These are phyloP conservation scores for Afroboletus lepidellus DNA, from an alignment of 1,284 basidiomycete genomes.

Conservation along the genomic window DNA sequence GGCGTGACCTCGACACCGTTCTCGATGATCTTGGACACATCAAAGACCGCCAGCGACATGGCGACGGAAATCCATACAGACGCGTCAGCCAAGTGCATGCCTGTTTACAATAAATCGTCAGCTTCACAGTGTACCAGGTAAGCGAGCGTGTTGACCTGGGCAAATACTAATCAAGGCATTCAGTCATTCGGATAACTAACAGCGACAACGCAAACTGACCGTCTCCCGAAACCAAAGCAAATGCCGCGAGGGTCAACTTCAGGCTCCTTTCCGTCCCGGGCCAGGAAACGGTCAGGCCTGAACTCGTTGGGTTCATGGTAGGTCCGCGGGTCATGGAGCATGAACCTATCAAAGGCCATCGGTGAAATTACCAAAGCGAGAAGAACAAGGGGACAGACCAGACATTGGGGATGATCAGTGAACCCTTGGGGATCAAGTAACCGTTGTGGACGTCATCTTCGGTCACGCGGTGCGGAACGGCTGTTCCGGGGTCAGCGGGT, in stretches of 20 bases:
- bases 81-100: slow-evolving; percentile 54
- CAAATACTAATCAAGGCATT: slow-evolving; percentile 42
- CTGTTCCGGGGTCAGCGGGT: slow-evolving; percentile 31
- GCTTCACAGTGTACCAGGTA: not conserved
- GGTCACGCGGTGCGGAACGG: slow-evolving; percentile 50
- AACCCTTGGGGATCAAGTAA: slow-evolving; percentile 41
- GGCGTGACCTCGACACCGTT: slow-evolving; percentile 44
- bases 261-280: slow-evolving; percentile 33
- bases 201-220: slow-evolving; percentile 37
- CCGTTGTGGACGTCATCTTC: slow-evolving; percentile 49
- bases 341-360: slow-evolving; percentile 46
- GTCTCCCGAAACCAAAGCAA: slow-evolving; percentile 61
- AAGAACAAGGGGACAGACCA: slow-evolving; percentile 26
- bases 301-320: slow-evolving; percentile 38
- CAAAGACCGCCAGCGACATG: slow-evolving; percentile 53
- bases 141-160: slow-evolving; percentile 42
- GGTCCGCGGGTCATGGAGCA: slow-evolving; percentile 38
- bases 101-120: slow-evolving; percentile 29
- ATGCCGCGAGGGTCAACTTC: slow-evolving; percentile 53
- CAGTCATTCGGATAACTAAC: slow-evolving; percentile 5
- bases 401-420: slow-evolving; percentile 38
- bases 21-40: slow-evolving; percentile 33
- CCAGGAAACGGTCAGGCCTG: slow-evolving; percentile 40
- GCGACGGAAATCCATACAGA: slow-evolving; percentile 55
- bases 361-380: not conserved